Evolutionary conservation across 2,329 filamentous ascomycete species (phyloP).

Genomic region (Zasmidium angulare): DNA sequence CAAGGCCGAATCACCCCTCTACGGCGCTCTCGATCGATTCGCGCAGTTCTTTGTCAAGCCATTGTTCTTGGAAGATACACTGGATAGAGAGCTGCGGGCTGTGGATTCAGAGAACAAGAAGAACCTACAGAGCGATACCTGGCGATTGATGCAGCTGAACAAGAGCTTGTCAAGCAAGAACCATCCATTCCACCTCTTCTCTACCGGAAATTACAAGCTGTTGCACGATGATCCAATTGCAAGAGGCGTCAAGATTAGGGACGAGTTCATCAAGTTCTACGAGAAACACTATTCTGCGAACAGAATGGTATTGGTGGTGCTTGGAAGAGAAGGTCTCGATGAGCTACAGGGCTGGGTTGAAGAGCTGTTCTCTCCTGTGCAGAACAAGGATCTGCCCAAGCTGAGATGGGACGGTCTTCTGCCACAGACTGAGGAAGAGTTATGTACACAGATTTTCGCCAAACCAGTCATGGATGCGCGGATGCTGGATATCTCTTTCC

Average conservation of each 20-base stretch:
- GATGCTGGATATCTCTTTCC: conserved; percentile 76
- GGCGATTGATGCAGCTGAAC: conserved; percentile 83
- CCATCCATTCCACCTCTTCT: conserved; percentile 89
- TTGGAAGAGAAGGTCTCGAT: conserved; percentile 80
- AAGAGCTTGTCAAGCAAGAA: conserved; percentile 84
- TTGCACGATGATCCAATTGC: conserved; percentile 79
- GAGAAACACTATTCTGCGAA: conserved; percentile 89
- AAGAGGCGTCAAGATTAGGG: conserved; percentile 77
- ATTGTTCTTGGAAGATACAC: conserved; percentile 77
- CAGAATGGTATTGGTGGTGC: conserved; percentile 84
- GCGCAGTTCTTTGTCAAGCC: conserved; percentile 91
- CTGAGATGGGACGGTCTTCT: conserved; percentile 66
- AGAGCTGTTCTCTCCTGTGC: conserved; percentile 77
- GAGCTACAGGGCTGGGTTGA: conserved; percentile 79
- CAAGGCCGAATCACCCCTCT: conserved; percentile 60
- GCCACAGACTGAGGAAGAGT: conserved; percentile 59
- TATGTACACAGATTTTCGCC: conserved; percentile 73
- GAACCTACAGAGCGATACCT: conserved; percentile 86
- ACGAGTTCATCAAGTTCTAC: conserved; percentile 92
- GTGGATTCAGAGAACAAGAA: conserved; percentile 98
- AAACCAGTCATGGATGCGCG: conserved; percentile 90
- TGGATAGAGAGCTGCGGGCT: conserved; percentile 83
- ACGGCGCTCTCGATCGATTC: conserved; percentile 84
- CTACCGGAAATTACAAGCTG: conserved; percentile 83
- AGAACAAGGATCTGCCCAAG: conserved; percentile 74